Evolutionary conservation across 1,284 basidiomycete species (phyloP).

Genomic region (Moesziomyces sp.): DNA sequence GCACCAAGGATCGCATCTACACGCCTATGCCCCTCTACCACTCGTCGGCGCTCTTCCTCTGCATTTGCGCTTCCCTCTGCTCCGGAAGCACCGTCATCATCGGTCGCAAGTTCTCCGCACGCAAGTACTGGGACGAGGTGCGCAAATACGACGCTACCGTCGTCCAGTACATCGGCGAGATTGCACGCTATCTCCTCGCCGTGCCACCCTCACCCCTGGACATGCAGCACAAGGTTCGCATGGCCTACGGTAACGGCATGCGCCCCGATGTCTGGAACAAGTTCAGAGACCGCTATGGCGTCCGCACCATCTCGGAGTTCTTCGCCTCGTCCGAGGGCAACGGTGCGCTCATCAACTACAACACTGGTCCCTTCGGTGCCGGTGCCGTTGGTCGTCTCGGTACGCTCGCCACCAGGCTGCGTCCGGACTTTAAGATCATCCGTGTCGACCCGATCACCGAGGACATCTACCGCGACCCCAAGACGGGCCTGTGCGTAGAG

Average conservation of each 20-base stretch:
- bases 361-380: conserved; percentile 65
- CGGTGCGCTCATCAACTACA: conserved; percentile 65
- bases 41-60: conserved; percentile 64
- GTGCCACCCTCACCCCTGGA: conserved; percentile 62
- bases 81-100: conserved; percentile 66
- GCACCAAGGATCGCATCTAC: conserved; percentile 62
- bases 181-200: conserved; percentile 66
- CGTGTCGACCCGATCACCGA: conserved; percentile 67
- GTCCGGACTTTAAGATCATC: conserved; percentile 63
- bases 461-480: conserved; percentile 63
- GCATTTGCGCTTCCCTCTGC: conserved; percentile 60
- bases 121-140: conserved; percentile 66
- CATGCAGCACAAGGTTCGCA: conserved; percentile 67
- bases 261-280: conserved; percentile 67
- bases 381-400: conserved; percentile 67
- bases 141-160: conserved; percentile 64
- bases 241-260: conserved; percentile 69
- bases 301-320: conserved; percentile 65
- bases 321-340: conserved; percentile 67
- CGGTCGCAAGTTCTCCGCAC: conserved; percentile 67
- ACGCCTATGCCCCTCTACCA: conserved; percentile 68
- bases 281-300: conserved; percentile 67
- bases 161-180: conserved; percentile 68
- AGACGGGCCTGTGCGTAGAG: conserved; percentile 64
- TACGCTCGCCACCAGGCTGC: conserved; percentile 35